Evolutionary conservation across 306 rosid species (phyloP), one percentile per base, ranked within the genome.

Genomic region (Clitoria ternatea): DNA sequence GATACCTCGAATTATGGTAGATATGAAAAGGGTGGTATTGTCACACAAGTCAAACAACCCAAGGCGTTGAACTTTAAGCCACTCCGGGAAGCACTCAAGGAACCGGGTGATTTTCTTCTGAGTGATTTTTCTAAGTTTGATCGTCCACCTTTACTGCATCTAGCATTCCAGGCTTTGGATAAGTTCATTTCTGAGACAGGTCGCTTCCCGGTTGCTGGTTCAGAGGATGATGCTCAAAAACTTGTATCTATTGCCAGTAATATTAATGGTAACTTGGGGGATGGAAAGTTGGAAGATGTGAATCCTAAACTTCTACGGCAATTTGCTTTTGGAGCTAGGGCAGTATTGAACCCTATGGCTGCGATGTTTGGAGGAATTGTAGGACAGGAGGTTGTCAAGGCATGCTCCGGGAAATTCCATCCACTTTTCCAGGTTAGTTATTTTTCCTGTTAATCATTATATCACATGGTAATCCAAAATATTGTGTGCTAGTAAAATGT

Each of bases 291-390:
- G 66, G 92, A 87, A 63, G 96, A 89, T 72, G 77, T 92, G 37
- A 89, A 86, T 67, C 84, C 90, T 17, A 87, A 86, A 75, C 89
- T 92, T 63, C 30, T 92, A 62, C 83, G 79, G 48, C 92, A 87
- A 47, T 89, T 92, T 75, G 89, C 98, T 40, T 92, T 81, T 76
- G 98, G 98, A 45, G 92, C 98, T 45, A 87, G 77, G 85, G 98
- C 96, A 1, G 96, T 88, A 30, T 84, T 92, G 74, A 92, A 86
- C 66, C 98, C 98, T 60, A 89, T 92, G 96, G 98, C 98, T 30
- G 96, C 98, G 37, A 92, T 92, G 95, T 88, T 92, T 76, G 96
- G 96, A 79, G 96, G 98, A 69, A 76, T 92, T 74, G 96, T 87
- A 30, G 98, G 95, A 71, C 98, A 92, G 72, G 98, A 92, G 82